These are phyloP conservation scores for Apostasia ramifera DNA, from an alignment of 106 monocot genomes.

Conservation along the genomic window DNA sequence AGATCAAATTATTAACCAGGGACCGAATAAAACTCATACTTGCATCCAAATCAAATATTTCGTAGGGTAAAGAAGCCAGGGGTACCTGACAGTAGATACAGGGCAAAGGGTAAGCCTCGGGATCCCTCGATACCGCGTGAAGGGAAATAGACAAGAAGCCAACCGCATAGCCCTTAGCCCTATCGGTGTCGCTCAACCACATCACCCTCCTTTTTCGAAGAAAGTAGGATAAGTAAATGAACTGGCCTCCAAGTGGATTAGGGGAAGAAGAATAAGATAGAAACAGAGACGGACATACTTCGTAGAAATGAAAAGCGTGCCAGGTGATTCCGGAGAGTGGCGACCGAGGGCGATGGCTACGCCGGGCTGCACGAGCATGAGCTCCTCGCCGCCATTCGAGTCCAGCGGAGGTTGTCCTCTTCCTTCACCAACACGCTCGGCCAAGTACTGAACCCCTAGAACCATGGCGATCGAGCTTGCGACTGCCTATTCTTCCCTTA, in stretches of 20 bases:
- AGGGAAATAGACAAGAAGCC: conserved; percentile 81
- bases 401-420: conserved; percentile 40
- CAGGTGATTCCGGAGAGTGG: conserved; percentile 35
- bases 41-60: background rate
- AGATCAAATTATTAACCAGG: too few relatives aligned
- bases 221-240: background rate
- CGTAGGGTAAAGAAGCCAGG: background rate
- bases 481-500: background rate
- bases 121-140: conserved; percentile 88
- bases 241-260: background rate
- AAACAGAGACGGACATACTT: conserved; percentile 17
- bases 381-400: conserved; percentile 51
- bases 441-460: conserved; percentile 42
- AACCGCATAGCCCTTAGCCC: conserved; percentile 63
- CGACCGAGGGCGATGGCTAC: conserved; percentile 49
- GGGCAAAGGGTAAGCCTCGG: conserved; percentile 70
- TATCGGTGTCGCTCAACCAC: conserved; percentile 76
- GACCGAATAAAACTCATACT: too few relatives aligned
- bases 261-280: background rate
- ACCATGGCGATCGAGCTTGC: conserved; percentile 19
- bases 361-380: conserved; percentile 50
- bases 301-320: conserved; percentile 69
- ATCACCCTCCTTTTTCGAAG: conserved; percentile 57
- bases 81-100: conserved; percentile 87
- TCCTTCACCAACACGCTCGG: conserved; percentile 33